Conservation (phyloP, 2,329 filamentous ascomycete species). For the Beauveria varroae region DNA sequence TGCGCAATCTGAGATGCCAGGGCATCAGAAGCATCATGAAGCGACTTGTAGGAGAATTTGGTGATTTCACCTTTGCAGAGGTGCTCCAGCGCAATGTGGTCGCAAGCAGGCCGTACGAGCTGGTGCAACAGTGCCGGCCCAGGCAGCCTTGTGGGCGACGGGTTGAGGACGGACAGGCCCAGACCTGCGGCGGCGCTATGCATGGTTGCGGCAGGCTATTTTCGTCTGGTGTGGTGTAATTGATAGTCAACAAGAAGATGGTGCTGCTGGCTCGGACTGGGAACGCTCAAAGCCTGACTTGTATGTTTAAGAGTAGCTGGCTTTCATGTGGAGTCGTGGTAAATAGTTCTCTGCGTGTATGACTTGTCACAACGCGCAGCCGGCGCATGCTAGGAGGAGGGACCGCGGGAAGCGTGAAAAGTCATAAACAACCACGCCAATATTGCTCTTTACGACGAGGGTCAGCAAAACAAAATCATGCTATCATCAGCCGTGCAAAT, state of each 20-base stretch:
- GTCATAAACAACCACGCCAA: background rate
- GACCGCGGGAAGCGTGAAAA: constrained; percentile 1
- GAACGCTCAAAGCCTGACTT: background rate
- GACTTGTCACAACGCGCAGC: constrained; percentile 1
- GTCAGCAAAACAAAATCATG: background rate
- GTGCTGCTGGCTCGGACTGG: background rate
- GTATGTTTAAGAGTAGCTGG: constrained; percentile 1
- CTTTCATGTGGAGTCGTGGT: background rate
- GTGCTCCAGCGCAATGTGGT: constrained; percentile 25
- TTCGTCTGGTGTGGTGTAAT: background rate
- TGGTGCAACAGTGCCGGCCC: constrained; percentile 45
- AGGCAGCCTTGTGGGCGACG: constrained; percentile 29
- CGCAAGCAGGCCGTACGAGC: constrained; percentile 43
- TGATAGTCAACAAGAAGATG: background rate
- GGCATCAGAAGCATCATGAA: constrained; percentile 50
- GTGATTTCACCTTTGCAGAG: constrained; percentile 20
- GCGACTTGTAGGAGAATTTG: constrained; percentile 51
- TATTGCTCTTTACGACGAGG: background rate
- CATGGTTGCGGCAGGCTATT: constrained; percentile 17
- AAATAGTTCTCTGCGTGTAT: background rate
- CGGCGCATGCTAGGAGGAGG: background rate
- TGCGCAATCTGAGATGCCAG: constrained; percentile 45
- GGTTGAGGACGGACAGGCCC: constrained; percentile 39
- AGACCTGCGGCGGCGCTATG: constrained; percentile 11
- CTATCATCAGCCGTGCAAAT: background rate